Percentiles rank a stretch among this genome's conserved stretches.
Conservation (phyloP, 2,329 filamentous ascomycete species). For the Cryphonectria radicalis region DNA sequence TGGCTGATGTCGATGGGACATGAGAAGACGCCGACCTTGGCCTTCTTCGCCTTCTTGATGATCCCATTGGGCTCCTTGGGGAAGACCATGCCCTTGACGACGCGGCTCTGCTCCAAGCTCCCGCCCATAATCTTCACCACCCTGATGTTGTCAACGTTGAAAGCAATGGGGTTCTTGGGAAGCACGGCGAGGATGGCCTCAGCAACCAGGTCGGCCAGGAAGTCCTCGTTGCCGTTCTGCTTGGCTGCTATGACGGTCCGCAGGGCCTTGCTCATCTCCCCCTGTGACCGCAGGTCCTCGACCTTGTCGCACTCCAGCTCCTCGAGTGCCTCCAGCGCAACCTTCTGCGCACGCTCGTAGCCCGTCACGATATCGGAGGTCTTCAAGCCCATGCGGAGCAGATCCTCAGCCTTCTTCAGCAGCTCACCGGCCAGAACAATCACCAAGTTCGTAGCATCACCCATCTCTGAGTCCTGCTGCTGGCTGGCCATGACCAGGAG, state of each 20-base stretch:
- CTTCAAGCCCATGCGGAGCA: conserved; percentile 95
- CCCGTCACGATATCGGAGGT: conserved; percentile 96
- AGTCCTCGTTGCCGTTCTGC: conserved; percentile 91
- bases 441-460: conserved; percentile 96
- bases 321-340: conserved; percentile 83
- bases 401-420: conserved; percentile 94
- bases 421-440: conserved; percentile 95
- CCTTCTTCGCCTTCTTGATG: conserved; percentile 87
- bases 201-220: conserved; percentile 83
- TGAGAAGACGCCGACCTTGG: conserved; percentile 96
- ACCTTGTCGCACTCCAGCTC: conserved; percentile 91
- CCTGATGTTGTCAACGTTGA: conserved; percentile 98
- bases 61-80: conserved; percentile 90
- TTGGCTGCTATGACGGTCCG: conserved; percentile 95
- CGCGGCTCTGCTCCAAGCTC: conserved; percentile 88
- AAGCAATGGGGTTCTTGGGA: conserved; percentile 92
- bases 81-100: conserved; percentile 98
- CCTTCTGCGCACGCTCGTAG: conserved; percentile 92
- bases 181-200: conserved; percentile 85
- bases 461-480: conserved; percentile 99
- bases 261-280: conserved; percentile 92
- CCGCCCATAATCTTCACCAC: conserved; percentile 99
- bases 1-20: conserved; percentile 95
- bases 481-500: conserved; percentile 98
- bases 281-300: conserved; percentile 76